These are phyloP conservation scores for Cucurbita moschata DNA, from an alignment of 306 rosid species.

Conservation along the genomic window DNA sequence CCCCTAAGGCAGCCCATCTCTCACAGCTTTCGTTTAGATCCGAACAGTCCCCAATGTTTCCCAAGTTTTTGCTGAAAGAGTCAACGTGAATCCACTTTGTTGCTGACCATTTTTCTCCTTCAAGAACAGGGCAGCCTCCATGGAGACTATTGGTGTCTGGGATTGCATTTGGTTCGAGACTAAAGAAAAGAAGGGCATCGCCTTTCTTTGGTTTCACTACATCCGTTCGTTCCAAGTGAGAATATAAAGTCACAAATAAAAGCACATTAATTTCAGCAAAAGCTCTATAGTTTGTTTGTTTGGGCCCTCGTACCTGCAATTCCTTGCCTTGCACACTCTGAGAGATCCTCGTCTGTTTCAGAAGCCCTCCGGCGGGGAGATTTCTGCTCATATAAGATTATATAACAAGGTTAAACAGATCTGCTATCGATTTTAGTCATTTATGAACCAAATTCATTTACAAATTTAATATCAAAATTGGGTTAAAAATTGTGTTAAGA, in stretches of 20 bases:
- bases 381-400: slow-evolving; percentile 27
- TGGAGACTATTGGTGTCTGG: slow-evolving; percentile 80
- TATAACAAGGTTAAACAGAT: not conserved
- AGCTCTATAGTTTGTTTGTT: not conserved
- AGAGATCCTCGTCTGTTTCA: slow-evolving; percentile 34
- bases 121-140: slow-evolving; percentile 85
- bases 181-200: slow-evolving; percentile 96
- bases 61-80: slow-evolving; percentile 59
- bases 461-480: not conserved
- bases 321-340: slow-evolving; percentile 88
- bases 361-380: slow-evolving; percentile 36
- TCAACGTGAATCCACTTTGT: slow-evolving; percentile 97
- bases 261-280: not conserved
- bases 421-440: not conserved
- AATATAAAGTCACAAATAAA: not conserved
- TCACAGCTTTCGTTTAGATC: slow-evolving; percentile 65
- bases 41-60: slow-evolving; percentile 39
- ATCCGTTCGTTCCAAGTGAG: not conserved
- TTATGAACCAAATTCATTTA: not conserved
- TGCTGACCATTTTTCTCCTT: slow-evolving; percentile 99
- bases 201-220: slow-evolving; percentile 87
- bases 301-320: slow-evolving; percentile 50
- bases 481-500: too few relatives aligned
- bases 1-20: slow-evolving; percentile 94
- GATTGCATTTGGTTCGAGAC: slow-evolving; percentile 56